Conservation (phyloP, 345 rosid species). For the Pugionium cornutum region DNA sequence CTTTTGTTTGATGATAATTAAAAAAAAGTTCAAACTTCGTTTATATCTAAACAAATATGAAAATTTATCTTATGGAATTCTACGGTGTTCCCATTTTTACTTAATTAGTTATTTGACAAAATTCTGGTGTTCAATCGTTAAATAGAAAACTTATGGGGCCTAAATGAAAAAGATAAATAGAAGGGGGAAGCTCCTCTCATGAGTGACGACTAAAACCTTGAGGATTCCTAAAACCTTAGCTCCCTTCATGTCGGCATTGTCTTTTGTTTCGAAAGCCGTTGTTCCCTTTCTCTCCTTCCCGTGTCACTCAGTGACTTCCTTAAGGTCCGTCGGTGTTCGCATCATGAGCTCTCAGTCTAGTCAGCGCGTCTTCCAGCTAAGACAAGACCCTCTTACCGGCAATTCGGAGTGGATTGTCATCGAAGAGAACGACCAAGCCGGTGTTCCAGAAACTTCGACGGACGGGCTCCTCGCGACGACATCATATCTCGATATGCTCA, state of each 20-base stretch:
- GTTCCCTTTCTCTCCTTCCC: constrained; percentile 20
- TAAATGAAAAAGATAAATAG: background rate
- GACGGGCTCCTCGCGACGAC: constrained; percentile 40
- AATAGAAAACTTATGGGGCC: background rate
- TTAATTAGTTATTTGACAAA: too few relatives aligned
- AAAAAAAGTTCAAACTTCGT: too few relatives aligned
- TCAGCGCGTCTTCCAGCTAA: constrained; percentile 46
- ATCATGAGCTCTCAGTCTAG: constrained; percentile 40
- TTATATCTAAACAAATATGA: too few relatives aligned
- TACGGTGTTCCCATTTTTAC: too few relatives aligned
- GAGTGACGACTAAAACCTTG: constrained; percentile 22
- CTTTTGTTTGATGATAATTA: too few relatives aligned
- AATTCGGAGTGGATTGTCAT: constrained; percentile 42
- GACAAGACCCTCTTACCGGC: constrained; percentile 43
- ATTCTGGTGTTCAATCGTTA: background rate
- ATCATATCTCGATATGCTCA: constrained; percentile 44
- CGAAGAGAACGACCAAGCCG: constrained; percentile 35
- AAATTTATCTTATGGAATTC: too few relatives aligned
- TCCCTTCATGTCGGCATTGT: constrained; percentile 26
- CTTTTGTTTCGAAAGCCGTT: constrained; percentile 26
- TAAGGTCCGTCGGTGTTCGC: constrained; percentile 11
- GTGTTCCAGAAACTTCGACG: too few relatives aligned
- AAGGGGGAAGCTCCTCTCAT: background rate
- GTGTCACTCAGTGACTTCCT: constrained; percentile 5
- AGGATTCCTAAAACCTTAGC: too few relatives aligned